Conservation (phyloP, 352 stramenopile genomes). For the Pythium oligandrum region DNA sequence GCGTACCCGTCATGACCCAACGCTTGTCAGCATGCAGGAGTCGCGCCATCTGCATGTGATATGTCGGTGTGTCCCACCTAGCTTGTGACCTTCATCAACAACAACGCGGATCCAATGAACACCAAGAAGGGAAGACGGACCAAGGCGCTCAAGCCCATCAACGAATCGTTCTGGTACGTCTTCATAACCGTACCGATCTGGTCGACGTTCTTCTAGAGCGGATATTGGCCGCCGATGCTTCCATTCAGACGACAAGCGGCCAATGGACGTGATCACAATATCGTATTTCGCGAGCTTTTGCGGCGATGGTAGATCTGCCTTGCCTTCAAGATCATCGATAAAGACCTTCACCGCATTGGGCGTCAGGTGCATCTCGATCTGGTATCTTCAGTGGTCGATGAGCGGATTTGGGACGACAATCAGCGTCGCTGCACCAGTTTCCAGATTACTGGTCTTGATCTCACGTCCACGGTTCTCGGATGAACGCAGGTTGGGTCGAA, state of each 20-base stretch:
- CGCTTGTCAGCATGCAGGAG: constrained; percentile 77
- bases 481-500: constrained; percentile 26
- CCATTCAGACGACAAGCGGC: constrained; percentile 56
- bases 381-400: constrained; percentile 73
- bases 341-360: constrained; percentile 27
- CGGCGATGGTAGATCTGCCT: constrained; percentile 31
- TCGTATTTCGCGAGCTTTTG: constrained; percentile 51
- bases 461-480: constrained; percentile 31
- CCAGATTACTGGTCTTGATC: constrained; percentile 38
- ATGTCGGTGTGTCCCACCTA: constrained; percentile 65
- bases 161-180: constrained; percentile 35
- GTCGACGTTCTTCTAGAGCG: constrained; percentile 51
- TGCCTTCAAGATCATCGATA: constrained; percentile 22
- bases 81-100: constrained; percentile 95
- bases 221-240: constrained; percentile 53
- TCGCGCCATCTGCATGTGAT: constrained; percentile 79
- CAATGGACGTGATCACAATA: constrained; percentile 72
- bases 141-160: constrained; percentile 49
- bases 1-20: constrained; percentile 97
- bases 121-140: constrained; percentile 48
- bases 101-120: constrained; percentile 89
- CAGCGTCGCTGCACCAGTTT: constrained; percentile 44
- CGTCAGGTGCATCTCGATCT: constrained; percentile 54
- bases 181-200: constrained; percentile 71
- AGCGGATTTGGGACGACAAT: constrained; percentile 71